Evolutionary conservation across 2,329 filamentous ascomycete species (phyloP).

Genomic region (Lasiodiplodia citricola): DNA sequence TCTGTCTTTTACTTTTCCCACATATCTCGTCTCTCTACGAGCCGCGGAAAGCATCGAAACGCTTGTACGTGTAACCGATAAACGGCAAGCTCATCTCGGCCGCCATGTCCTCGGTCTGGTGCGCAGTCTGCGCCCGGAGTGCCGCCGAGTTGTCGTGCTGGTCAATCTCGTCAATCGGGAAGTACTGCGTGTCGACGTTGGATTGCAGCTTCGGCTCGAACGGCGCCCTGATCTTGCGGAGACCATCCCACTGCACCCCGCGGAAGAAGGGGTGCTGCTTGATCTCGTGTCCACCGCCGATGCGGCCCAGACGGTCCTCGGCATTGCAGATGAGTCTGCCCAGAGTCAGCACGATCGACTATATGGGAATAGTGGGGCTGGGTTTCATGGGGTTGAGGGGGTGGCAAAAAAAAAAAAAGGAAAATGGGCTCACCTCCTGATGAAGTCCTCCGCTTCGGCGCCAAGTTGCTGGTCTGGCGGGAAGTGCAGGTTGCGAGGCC

Average conservation of each 20-base stretch:
- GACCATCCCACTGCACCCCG: conserved; percentile 90
- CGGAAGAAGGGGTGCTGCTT: conserved; percentile 96
- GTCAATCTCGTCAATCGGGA: conserved; percentile 97
- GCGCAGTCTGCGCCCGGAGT: conserved; percentile 79
- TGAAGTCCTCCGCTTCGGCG: conserved; percentile 87
- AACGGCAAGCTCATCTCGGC: conserved; percentile 96
- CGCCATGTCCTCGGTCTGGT: conserved; percentile 70
- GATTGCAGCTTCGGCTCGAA: conserved; percentile 94
- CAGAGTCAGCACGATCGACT: conserved; percentile 27
- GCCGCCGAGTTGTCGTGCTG: conserved; percentile 92
- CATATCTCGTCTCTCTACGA: conserved; percentile 31
- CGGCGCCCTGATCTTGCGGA: conserved; percentile 90
- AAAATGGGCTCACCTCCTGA: conserved; percentile 71
- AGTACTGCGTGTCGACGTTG: conserved; percentile 96
- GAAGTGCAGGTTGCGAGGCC: conserved; percentile 94
- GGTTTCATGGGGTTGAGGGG: not conserved
- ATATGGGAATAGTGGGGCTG: conserved; percentile 7
- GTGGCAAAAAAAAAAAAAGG: conserved; percentile 26
- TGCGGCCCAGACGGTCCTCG: conserved; percentile 85
- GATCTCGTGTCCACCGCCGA: conserved; percentile 85
- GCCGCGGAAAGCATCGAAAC: conserved; percentile 73
- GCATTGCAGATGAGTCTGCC: conserved; percentile 88
- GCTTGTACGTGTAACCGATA: conserved; percentile 97
- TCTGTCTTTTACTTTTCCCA: not conserved
- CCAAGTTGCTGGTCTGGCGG: conserved; percentile 92